Evolutionary conservation across 192 early-diverging fungal genomes (phyloP).

Genomic region (Coemansia sp.): DNA sequence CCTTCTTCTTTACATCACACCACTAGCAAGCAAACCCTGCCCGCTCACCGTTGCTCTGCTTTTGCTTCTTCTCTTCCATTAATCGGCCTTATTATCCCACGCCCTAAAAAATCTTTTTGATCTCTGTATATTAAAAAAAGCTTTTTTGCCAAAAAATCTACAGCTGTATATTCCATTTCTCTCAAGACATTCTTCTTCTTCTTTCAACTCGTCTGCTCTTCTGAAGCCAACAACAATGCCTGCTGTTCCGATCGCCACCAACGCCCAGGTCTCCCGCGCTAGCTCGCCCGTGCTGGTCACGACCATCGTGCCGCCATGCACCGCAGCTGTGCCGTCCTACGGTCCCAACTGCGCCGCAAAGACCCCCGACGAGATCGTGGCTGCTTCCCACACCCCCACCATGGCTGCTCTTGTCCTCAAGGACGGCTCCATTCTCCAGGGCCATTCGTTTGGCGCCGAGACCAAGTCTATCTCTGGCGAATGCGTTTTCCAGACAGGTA

Average conservation of each 20-base stretch:
- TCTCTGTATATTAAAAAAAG: constrained; percentile 11
- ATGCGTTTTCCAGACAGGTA: constrained; percentile 98
- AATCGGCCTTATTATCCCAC: neutral
- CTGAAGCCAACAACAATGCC: constrained; percentile 16
- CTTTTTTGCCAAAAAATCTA: no score
- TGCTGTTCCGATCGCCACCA: constrained; percentile 49
- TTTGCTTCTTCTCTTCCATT: neutral
- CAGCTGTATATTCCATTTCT: constrained; percentile 6
- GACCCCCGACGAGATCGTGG: constrained; percentile 38
- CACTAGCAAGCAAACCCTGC: no score
- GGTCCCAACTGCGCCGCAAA: constrained; percentile 43
- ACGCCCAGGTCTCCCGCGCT: constrained; percentile 49
- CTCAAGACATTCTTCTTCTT: neutral
- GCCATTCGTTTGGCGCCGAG: constrained; percentile 95
- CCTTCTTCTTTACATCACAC: no score
- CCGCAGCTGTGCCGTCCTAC: constrained; percentile 33
- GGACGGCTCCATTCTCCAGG: constrained; percentile 82
- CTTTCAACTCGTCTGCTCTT: neutral
- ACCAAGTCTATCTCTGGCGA: constrained; percentile 82
- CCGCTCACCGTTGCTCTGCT: neutral
- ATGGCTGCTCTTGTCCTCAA: constrained; percentile 73
- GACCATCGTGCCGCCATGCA: constrained; percentile 47
- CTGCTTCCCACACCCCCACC: constrained; percentile 29
- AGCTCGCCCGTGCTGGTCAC: constrained; percentile 29
- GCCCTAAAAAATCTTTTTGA: constrained; percentile 4